A percentile compares a stretch with the other conserved stretches of the same genome.
phyloP scores from a whole-genome alignment of 2,329 filamentous ascomycete species.

The Calonectria pteridis region DNA sequence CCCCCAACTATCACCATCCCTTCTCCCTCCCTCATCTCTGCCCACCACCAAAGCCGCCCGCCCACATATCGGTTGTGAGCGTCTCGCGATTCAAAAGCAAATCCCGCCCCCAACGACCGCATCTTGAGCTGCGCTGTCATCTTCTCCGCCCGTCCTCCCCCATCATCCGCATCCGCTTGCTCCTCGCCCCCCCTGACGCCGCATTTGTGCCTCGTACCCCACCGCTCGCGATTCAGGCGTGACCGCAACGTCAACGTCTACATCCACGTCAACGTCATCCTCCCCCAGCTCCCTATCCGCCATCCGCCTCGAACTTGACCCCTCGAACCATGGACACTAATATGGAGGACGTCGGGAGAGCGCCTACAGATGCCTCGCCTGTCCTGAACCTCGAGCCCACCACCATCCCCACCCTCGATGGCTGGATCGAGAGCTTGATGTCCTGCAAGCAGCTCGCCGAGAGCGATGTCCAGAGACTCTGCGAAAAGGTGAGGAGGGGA shows the following conservation, averaged over 20 bases:
- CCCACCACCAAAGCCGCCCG: constrained; percentile 18
- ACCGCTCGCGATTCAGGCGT: constrained; percentile 47
- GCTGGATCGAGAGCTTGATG: constrained; percentile 99
- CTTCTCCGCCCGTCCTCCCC: constrained; percentile 3
- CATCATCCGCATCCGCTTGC: constrained; percentile 23
- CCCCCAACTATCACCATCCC: constrained; percentile 22
- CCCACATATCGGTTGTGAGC: constrained; percentile 19
- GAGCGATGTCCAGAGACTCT: constrained; percentile 93
- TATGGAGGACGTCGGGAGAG: constrained; percentile 97
- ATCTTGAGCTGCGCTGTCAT: constrained; percentile 7
- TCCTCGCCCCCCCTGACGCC: constrained; percentile 40
- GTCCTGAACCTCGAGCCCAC: constrained; percentile 79
- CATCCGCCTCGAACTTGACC: constrained; percentile 32
- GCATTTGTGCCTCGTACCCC: constrained; percentile 47
- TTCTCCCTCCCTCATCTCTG: constrained; percentile 26
- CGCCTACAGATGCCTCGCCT: constrained; percentile 82
- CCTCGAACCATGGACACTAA: constrained; percentile 85
- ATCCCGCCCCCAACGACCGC: neutral
- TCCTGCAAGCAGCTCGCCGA: constrained; percentile 97
- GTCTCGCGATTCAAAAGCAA: constrained; percentile 16
- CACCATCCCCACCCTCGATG: constrained; percentile 92
- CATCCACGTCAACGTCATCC: constrained; percentile 41
- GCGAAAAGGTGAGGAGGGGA: constrained; percentile 82
- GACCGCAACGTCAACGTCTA: constrained; percentile 49
- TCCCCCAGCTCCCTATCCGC: constrained; percentile 35